A percentile compares a stretch with the other conserved stretches of the same genome.
Evolutionary conservation across 1,284 basidiomycete species (phyloP).

Genomic region (Fereydounia khargensis): DNA sequence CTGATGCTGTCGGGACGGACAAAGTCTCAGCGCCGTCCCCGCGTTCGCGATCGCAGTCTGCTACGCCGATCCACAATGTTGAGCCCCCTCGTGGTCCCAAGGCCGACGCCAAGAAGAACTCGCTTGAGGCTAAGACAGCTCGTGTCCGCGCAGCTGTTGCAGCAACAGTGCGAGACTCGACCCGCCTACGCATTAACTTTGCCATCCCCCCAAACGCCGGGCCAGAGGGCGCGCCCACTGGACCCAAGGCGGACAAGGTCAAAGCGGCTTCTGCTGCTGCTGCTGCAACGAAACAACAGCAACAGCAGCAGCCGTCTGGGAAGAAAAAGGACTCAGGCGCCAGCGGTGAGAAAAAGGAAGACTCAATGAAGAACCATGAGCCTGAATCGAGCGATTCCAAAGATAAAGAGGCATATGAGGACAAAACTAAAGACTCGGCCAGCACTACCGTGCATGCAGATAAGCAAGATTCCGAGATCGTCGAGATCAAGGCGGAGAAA

Average conservation of each 20-base stretch:
- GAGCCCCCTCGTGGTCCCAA: background rate
- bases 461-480: no score
- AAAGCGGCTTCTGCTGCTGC: conserved; percentile 2
- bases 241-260: conserved; percentile 17
- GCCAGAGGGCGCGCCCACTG: conserved; percentile 26
- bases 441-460: background rate
- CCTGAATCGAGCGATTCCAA: no score
- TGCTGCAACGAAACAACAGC: no score
- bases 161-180: conserved; percentile 9
- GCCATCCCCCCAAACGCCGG: conserved; percentile 24
- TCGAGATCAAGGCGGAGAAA: background rate
- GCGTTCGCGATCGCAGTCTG: no score
- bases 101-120: background rate
- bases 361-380: no score
- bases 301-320: no score
- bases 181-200: conserved; percentile 32
- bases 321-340: background rate
- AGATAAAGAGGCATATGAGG: no score
- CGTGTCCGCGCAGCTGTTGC: background rate
- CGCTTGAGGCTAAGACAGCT: background rate
- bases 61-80: no score
- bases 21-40: background rate
- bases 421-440: background rate
- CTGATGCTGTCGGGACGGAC: background rate
- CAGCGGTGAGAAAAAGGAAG: background rate